phyloP scores from a whole-genome alignment of 768 basidiomycete species.

The Lentinula sp. region DNA sequence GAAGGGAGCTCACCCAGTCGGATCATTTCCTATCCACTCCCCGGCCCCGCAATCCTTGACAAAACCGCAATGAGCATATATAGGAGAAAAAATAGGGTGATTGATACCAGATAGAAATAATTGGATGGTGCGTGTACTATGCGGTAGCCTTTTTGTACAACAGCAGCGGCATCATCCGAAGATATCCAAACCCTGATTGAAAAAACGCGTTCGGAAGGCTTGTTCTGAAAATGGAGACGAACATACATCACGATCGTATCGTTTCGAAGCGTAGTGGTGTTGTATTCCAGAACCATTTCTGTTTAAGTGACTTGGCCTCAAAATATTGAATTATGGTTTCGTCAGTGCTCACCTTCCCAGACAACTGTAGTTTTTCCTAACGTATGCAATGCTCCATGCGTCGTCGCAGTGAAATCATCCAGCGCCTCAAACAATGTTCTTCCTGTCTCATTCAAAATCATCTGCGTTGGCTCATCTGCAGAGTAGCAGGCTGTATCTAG shows the following conservation, averaged over 20 bases:
- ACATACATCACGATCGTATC: slow-evolving; percentile 35
- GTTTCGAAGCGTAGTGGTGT: slow-evolving; percentile 28
- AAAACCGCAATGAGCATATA: not conserved
- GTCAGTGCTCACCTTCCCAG: slow-evolving; percentile 55
- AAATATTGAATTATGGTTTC: not conserved
- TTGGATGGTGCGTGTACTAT: slow-evolving; percentile 44
- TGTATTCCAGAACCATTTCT: slow-evolving; percentile 41
- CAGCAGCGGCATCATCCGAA: slow-evolving; percentile 28
- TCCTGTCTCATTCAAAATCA: slow-evolving; percentile 40
- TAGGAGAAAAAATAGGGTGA: slow-evolving; percentile 7
- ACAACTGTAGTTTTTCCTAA: slow-evolving; percentile 74
- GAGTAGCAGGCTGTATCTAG: slow-evolving; percentile 63
- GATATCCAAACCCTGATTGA: slow-evolving; percentile 39
- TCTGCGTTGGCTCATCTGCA: slow-evolving; percentile 54
- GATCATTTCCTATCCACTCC: slow-evolving; percentile 32
- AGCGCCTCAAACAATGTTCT: slow-evolving; percentile 61
- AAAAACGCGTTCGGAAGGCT: not conserved
- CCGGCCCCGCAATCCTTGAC: slow-evolving; percentile 40
- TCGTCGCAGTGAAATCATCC: slow-evolving; percentile 50
- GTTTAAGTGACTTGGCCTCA: slow-evolving; percentile 4
- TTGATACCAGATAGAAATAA: slow-evolving; percentile 41
- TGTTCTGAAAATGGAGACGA: not conserved
- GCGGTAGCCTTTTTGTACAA: slow-evolving; percentile 32
- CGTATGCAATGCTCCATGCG: slow-evolving; percentile 47
- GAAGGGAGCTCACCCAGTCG: slow-evolving; percentile 14